Conservation (phyloP, 2,329 filamentous ascomycete species). For the Apiospora malaysiana region DNA sequence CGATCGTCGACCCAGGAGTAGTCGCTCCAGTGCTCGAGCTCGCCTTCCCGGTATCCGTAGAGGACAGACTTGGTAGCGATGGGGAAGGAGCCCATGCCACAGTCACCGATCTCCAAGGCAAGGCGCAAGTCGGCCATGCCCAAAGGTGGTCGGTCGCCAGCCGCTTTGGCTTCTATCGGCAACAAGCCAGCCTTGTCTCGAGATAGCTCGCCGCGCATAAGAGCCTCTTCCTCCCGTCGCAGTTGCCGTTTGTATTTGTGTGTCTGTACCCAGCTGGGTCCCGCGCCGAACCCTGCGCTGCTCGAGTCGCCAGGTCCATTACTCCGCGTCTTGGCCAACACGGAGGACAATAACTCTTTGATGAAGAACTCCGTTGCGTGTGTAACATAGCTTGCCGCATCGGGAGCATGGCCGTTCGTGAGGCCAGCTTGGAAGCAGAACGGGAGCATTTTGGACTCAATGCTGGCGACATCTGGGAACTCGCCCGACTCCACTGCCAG, state of each 20-base stretch:
- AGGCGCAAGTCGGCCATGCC: constrained; percentile 80
- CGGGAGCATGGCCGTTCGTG: constrained; percentile 60
- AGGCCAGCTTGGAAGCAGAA: constrained; percentile 72
- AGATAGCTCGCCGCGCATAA: constrained; percentile 73
- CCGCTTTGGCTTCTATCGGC: constrained; percentile 80
- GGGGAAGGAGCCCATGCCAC: constrained; percentile 78
- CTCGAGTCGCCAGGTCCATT: constrained; percentile 69
- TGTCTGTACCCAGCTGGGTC: constrained; percentile 77
- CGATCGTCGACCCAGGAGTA: constrained; percentile 58
- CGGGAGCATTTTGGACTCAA: constrained; percentile 70
- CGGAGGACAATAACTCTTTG: constrained; percentile 67
- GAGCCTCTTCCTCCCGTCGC: constrained; percentile 75
- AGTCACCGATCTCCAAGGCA: constrained; percentile 76
- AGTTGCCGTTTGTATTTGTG: constrained; percentile 78
- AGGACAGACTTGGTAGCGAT: constrained; percentile 74
- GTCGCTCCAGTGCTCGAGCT: constrained; percentile 71
- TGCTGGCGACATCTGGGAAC: constrained; percentile 68
- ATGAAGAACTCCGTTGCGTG: constrained; percentile 71
- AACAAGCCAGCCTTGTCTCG: constrained; percentile 79
- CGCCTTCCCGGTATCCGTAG: constrained; percentile 75
- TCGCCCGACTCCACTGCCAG: constrained; percentile 72
- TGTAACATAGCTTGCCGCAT: constrained; percentile 68
- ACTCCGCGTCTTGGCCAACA: constrained; percentile 68
- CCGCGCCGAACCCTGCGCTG: constrained; percentile 67
- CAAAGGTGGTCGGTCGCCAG: constrained; percentile 72